Evolutionary conservation across 208 protist genomes (phyloP), one percentile per base, ranked within the genome.

Genomic region (Crithidia thermophila): DNA sequence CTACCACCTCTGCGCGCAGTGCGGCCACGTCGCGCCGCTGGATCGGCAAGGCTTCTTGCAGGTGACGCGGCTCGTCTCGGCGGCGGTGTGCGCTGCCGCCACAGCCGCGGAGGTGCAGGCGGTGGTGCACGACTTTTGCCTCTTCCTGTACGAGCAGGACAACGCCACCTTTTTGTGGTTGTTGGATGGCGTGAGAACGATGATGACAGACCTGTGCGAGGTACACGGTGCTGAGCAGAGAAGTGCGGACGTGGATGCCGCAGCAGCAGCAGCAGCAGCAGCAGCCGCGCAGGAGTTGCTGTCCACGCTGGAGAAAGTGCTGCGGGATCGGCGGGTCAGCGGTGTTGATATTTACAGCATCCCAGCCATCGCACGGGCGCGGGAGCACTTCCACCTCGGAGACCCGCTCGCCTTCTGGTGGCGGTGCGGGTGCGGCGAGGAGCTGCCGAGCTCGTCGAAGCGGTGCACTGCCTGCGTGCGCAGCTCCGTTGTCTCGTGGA

Each of bases 121-220:
- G 31, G 37, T 82, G 10, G 25, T 82, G 31, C 33, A 40, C 4
- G 55, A 57, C 25, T 74, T 79, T 20, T 77, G 62, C 13, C 31
- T 31, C 18, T 90, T 94, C 60, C 23, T 91, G 42, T 50, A 58
- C 21, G 79, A 88, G 45, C 74, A 90, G 47, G 52, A 65, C 14
- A 79, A 37, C 25, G 47, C 88, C 2, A 86, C 64, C 67, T 94
- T 91, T 70, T 51, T 91, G 27, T 94, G 88, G 88, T 31, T 90
- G 43, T 58, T 84, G 21, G 85, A 94, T 40, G 71, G 74, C 21
- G 72, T 88, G 3, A 73, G 83, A 23, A 47, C 60, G 7, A 72
- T 85, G 20, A 60, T 90, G 51, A 80, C 61, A 40, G 72, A 71
- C 18, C 62, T 90, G 36, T 90, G 85, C 84, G 59, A 70, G 14